phyloP scores from a whole-genome alignment of 139 green algal genomes.

The Chlamydomonas sphaeroides region DNA sequence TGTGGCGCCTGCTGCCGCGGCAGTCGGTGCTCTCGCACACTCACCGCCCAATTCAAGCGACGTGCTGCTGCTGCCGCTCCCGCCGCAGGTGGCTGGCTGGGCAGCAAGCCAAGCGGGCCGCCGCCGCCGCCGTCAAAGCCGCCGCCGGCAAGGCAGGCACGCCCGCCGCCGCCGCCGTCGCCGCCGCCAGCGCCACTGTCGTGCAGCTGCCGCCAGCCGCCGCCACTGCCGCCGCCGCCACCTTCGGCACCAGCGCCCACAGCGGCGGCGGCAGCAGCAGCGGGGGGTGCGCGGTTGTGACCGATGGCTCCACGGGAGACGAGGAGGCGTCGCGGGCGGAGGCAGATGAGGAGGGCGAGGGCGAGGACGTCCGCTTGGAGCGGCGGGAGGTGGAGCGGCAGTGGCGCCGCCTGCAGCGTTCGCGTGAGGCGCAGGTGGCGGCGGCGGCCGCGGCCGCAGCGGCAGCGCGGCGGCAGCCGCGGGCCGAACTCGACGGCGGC shows the following conservation, averaged over 20 bases:
- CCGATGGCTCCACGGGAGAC: neutral
- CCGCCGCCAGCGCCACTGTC: neutral
- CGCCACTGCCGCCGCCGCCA: neutral
- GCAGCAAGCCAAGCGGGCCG: too few relatives aligned
- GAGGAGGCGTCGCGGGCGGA: neutral
- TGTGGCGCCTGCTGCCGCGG: too few relatives aligned
- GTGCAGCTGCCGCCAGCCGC: neutral
- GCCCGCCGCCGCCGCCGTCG: neutral
- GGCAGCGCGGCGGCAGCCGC: neutral
- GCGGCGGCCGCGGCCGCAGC: neutral
- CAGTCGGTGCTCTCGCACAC: too few relatives aligned
- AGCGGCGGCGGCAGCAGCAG: neutral
- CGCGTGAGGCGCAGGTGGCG: too few relatives aligned
- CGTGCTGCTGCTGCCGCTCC: too few relatives aligned
- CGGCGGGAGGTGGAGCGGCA: neutral
- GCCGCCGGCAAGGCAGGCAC: neutral
- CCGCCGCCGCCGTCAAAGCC: too few relatives aligned
- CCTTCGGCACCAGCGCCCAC: neutral
- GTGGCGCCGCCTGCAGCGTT: neutral
- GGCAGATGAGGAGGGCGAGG: neutral
- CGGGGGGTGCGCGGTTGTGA: too few relatives aligned
- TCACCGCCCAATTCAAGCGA: too few relatives aligned
- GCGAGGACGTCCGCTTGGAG: constrained; percentile 19
- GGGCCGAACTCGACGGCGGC: too few relatives aligned
- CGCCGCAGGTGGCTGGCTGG: too few relatives aligned